Conservation (phyloP, 2,329 filamentous ascomycete species). For the Colletotrichum kahawae region DNA sequence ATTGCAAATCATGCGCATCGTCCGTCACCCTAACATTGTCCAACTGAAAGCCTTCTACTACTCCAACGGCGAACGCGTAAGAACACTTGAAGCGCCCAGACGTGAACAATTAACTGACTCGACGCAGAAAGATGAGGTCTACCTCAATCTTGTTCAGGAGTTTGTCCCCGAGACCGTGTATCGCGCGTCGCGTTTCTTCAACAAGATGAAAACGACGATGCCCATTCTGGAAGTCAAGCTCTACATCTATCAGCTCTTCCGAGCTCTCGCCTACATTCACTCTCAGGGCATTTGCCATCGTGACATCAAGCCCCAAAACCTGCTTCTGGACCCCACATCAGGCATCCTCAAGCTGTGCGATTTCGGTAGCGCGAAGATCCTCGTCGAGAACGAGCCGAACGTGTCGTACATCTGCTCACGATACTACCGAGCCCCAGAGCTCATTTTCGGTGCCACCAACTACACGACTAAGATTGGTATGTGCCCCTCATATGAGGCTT, state of each 20-base stretch:
- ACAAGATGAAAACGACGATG: slow-evolving; percentile 99
- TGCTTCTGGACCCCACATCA: slow-evolving; percentile 88
- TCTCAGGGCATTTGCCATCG: slow-evolving; percentile 98
- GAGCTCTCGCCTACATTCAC: slow-evolving; percentile 97
- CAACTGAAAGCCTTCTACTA: slow-evolving; percentile 99
- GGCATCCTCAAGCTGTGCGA: slow-evolving; percentile 97
- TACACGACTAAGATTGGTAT: slow-evolving; percentile 99
- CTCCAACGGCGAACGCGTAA: slow-evolving; percentile 96
- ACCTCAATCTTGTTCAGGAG: slow-evolving; percentile 96
- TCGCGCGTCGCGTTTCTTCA: slow-evolving; percentile 97
- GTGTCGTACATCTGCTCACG: slow-evolving; percentile 99
- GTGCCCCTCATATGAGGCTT: slow-evolving; percentile 32
- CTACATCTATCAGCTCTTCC: slow-evolving; percentile 99
- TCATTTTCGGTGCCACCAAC: slow-evolving; percentile 98
- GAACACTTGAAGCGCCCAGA: slow-evolving; percentile 26
- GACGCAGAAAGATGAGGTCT: slow-evolving; percentile 91
- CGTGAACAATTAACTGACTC: background rate
- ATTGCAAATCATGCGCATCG: slow-evolving; percentile 99
- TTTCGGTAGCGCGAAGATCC: slow-evolving; percentile 97
- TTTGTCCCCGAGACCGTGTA: slow-evolving; percentile 99
- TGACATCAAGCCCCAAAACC: slow-evolving; percentile 99
- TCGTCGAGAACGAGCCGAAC: slow-evolving; percentile 98
- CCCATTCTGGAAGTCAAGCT: slow-evolving; percentile 98
- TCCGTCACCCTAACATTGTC: slow-evolving; percentile 98
- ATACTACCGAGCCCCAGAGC: slow-evolving; percentile 96